Evolutionary conservation across 306 rosid genomes (phyloP).

Genomic region (Spatholobus suberectus): DNA sequence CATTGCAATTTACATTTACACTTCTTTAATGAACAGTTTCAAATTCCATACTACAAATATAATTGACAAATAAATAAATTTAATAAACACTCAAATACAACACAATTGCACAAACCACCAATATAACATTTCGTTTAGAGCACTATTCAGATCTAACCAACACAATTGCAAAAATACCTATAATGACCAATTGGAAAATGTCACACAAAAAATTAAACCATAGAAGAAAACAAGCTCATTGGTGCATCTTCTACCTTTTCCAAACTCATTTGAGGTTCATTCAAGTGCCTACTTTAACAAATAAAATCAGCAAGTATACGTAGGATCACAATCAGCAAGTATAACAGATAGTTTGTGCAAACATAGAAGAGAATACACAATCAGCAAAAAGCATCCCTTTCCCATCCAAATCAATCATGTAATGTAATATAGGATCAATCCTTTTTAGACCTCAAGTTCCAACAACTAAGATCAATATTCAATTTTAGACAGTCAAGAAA

Average conservation of each 20-base stretch:
- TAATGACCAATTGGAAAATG: constrained; percentile 15
- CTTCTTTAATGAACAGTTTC: too few species aligned
- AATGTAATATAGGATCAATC: neutral
- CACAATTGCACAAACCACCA: too few species aligned
- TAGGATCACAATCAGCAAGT: too few species aligned
- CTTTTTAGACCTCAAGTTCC: constrained; percentile 11
- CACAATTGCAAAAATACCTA: too few species aligned
- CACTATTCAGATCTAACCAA: too few species aligned
- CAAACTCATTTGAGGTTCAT: constrained; percentile 32
- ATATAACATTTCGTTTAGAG: too few species aligned
- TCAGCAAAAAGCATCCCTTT: neutral
- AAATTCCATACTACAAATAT: too few species aligned
- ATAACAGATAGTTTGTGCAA: neutral
- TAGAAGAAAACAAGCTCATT: neutral
- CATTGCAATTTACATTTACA: too few species aligned
- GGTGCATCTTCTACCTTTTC: neutral
- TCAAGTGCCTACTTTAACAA: constrained; percentile 5
- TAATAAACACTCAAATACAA: too few species aligned
- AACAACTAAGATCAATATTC: constrained; percentile 9
- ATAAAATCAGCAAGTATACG: constrained; percentile 29
- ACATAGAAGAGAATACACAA: neutral
- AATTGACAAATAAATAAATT: too few species aligned
- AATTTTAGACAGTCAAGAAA: neutral
- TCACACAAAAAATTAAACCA: constrained; percentile 26
- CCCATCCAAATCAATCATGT: constrained; percentile 19